phyloP scores from a whole-genome alignment of 176 grass and related monocot species.

The Oryza punctata region DNA sequence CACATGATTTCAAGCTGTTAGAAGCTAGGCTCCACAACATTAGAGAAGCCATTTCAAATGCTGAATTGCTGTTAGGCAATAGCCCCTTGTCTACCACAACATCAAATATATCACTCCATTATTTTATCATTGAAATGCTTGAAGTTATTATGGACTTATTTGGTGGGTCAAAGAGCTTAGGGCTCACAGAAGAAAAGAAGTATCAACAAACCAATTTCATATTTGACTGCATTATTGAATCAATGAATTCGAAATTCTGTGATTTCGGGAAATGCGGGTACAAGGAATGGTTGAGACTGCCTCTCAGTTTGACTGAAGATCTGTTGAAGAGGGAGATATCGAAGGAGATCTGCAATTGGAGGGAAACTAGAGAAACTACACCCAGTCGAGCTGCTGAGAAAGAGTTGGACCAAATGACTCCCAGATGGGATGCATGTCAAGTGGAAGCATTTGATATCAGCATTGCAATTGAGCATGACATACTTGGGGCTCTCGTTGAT shows the following conservation, averaged over 20 bases:
- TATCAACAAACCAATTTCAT: conserved; percentile 55
- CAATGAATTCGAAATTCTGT: conserved; percentile 57
- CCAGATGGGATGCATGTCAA: conserved; percentile 33
- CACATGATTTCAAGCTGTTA: conserved; percentile 44
- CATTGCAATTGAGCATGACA: conserved; percentile 58
- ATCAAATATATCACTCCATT: conserved; percentile 30
- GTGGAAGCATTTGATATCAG: conserved; percentile 68
- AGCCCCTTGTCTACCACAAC: neutral
- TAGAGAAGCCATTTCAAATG: conserved; percentile 52
- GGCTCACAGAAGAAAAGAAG: conserved; percentile 41
- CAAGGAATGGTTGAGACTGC: conserved; percentile 44
- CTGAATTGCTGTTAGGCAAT: conserved; percentile 48
- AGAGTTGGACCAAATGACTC: conserved; percentile 52
- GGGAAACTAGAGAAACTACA: conserved; percentile 36
- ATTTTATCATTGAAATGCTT: conserved; percentile 61
- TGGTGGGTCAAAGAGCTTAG: conserved; percentile 2
- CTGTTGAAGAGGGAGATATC: conserved; percentile 43
- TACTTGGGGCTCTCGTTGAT: conserved; percentile 59
- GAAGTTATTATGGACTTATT: conserved; percentile 34
- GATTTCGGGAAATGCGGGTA: conserved; percentile 66
- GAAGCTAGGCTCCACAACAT: conserved; percentile 49
- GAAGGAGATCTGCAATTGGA: conserved; percentile 57
- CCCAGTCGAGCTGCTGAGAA: conserved; percentile 39
- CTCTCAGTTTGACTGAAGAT: conserved; percentile 42
- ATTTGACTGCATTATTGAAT: conserved; percentile 80